Evolutionary conservation across 2,329 filamentous ascomycete species (phyloP), one percentile per base, ranked within the genome.

Genomic region (Aspergillus sp.): DNA sequence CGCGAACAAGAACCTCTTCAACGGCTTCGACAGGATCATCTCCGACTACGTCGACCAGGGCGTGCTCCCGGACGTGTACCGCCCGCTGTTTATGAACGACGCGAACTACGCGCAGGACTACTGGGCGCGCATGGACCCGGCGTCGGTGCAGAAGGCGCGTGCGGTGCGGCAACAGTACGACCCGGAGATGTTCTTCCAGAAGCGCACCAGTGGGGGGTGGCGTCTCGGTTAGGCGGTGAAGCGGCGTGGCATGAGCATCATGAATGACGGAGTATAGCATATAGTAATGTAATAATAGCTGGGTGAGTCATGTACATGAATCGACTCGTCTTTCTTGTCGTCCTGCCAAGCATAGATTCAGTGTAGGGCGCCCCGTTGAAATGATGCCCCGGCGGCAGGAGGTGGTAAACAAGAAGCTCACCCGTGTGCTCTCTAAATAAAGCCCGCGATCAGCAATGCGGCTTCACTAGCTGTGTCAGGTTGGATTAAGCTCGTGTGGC

Each of bases 81-180:
- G 72, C 13, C 75, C 75, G 7, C 59, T 78, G 4, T 79, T 79
- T 58, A 75, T 76, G 70, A 78, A 76, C 50, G 75, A 78, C 44
- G 68, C 67, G 9, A 73, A 77, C 59, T 70, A 65, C 50, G 60
- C 67, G 30, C 74, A 79, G 63, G 72, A 76, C 48, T 78, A 73
- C 59, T 77, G 71, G 66, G 68, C 67, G 6, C 66, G 72, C 10
- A 7, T 48, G 33, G 35, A 41, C 6, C 65, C 76, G 42, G 55
- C 64, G 13, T 68, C 66, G 10, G 60, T 58, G 40, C 62, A 68
- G 40, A 61, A 65, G 50, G 71, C 71, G 10, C 60, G 67, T 33
- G 53, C 63, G 8, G 67, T 69, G 5, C 65, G 68, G 40, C 61
- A 68, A 40, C 61, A 59, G 44, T 74, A 73, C 55, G 73, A 76